These are phyloP conservation scores for Picochlorum sp. DNA, from an alignment of 139 green algal genomes.

Conservation along the genomic window DNA sequence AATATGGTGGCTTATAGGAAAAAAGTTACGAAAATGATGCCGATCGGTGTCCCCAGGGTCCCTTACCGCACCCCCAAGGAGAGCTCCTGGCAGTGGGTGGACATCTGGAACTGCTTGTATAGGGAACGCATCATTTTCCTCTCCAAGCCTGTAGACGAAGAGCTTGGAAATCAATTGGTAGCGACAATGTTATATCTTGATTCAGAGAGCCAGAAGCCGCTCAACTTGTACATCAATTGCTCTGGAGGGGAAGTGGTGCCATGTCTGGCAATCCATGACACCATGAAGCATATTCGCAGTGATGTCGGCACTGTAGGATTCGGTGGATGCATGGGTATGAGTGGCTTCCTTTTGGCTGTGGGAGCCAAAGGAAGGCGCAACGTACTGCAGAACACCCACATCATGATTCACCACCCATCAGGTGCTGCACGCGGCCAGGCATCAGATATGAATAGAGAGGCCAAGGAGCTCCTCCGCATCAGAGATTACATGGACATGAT, in stretches of 20 bases:
- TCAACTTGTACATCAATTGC: slow-evolving; percentile 88
- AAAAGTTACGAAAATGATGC: slow-evolving; percentile 62
- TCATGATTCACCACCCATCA: slow-evolving; percentile 96
- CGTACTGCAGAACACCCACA: slow-evolving; percentile 80
- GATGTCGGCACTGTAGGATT: slow-evolving; percentile 91
- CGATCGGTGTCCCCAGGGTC: slow-evolving; percentile 77
- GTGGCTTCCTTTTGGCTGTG: slow-evolving; percentile 87
- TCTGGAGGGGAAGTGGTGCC: slow-evolving; percentile 80
- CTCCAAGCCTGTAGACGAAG: slow-evolving; percentile 72
- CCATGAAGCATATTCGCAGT: slow-evolving; percentile 86
- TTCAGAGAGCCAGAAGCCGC: slow-evolving; percentile 75
- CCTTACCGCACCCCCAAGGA: slow-evolving; percentile 73
- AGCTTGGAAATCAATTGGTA: slow-evolving; percentile 84
- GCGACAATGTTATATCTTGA: slow-evolving; percentile 90
- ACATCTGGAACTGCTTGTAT: slow-evolving; percentile 93
- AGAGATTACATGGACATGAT: slow-evolving; percentile 82
- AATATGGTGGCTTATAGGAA: no score
- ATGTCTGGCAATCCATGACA: slow-evolving; percentile 92
- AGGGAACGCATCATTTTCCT: slow-evolving; percentile 86
- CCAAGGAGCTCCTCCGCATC: slow-evolving; percentile 84
- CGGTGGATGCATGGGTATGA: slow-evolving; percentile 90
- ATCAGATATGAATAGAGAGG: slow-evolving; percentile 96
- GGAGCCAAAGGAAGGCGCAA: slow-evolving; percentile 88
- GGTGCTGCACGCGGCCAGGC: slow-evolving; percentile 85
- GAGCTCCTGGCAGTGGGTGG: slow-evolving; percentile 77